Percentiles rank a stretch among this genome's conserved stretches.
These are phyloP conservation scores for Lanmaoa rubissima DNA, from an alignment of 768 basidiomycete genomes.

Conservation along the genomic window DNA sequence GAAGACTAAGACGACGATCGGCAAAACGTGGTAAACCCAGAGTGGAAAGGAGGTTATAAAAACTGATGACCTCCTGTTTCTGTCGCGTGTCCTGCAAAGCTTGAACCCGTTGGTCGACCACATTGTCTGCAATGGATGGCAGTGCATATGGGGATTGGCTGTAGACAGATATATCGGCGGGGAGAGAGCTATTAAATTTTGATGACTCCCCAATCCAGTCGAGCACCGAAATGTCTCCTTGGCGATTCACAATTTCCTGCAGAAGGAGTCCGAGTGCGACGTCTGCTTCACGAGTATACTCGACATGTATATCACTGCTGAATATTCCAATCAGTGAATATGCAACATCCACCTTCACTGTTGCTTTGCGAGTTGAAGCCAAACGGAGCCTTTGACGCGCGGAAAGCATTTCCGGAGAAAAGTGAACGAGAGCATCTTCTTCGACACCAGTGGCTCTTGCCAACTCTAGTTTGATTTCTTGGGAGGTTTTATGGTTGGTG, in stretches of 20 bases:
- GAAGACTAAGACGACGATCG: constrained; percentile 7
- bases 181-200: constrained; percentile 14
- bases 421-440: neutral
- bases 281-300: neutral
- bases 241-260: constrained; percentile 13
- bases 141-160: neutral
- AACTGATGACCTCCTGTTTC: neutral
- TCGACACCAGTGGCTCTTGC: neutral
- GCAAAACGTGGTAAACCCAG: neutral
- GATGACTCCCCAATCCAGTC: constrained; percentile 21
- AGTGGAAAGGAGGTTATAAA: neutral
- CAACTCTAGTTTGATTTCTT: neutral
- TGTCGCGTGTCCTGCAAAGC: neutral
- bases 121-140: neutral
- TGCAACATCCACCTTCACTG: constrained; percentile 7
- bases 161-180: constrained; percentile 16
- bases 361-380: constrained; percentile 13
- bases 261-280: constrained; percentile 11
- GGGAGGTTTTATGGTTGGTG: constrained; percentile 6
- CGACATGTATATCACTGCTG: constrained; percentile 10
- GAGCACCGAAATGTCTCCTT: constrained; percentile 14
- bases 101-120: neutral
- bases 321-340: constrained; percentile 19
- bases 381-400: constrained; percentile 10
- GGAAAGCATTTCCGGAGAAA: neutral